Evolutionary conservation across 2,329 filamentous ascomycete genomes (phyloP).

Genomic region (Leptographium wingfieldii): DNA sequence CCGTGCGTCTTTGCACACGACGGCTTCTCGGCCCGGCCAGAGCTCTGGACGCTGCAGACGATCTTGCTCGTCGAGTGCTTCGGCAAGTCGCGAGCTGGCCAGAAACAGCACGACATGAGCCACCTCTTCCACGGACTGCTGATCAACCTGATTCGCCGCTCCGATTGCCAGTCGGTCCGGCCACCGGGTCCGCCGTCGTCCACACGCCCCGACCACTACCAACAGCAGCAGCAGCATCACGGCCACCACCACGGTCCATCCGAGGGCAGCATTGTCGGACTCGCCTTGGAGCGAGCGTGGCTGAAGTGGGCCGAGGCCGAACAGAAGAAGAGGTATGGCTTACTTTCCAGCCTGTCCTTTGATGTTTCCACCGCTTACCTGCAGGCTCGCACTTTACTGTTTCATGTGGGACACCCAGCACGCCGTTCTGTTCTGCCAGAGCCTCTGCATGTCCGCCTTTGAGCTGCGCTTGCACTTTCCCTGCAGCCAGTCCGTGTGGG

Average conservation of each 20-base stretch:
- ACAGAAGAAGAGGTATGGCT: slow-evolving; percentile 8
- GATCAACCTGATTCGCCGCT: slow-evolving; percentile 12
- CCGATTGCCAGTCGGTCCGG: slow-evolving; percentile 9
- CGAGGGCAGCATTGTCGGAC: not conserved
- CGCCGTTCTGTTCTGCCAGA: slow-evolving; percentile 13
- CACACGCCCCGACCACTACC: not conserved
- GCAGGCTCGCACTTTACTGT: slow-evolving; percentile 8
- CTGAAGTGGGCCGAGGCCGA: slow-evolving; percentile 6
- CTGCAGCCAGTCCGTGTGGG: slow-evolving; percentile 10
- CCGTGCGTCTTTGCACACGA: slow-evolving; percentile 10
- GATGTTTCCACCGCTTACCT: not conserved
- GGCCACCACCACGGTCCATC: too few species aligned
- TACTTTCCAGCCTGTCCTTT: not conserved
- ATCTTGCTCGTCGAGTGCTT: slow-evolving; percentile 11
- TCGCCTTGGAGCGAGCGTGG: slow-evolving; percentile 3
- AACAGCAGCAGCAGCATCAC: too few species aligned
- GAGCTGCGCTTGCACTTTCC: slow-evolving; percentile 10
- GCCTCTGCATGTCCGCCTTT: slow-evolving; percentile 13
- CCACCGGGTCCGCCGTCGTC: not conserved
- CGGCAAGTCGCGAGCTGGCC: slow-evolving; percentile 12
- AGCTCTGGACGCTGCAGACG: slow-evolving; percentile 10
- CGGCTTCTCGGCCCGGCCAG: slow-evolving; percentile 8
- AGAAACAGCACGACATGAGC: slow-evolving; percentile 13
- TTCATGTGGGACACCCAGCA: slow-evolving; percentile 14
- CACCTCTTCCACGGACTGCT: slow-evolving; percentile 12